Conservation (phyloP, 306 rosid species). For the Acacia crassicarpa region DNA sequence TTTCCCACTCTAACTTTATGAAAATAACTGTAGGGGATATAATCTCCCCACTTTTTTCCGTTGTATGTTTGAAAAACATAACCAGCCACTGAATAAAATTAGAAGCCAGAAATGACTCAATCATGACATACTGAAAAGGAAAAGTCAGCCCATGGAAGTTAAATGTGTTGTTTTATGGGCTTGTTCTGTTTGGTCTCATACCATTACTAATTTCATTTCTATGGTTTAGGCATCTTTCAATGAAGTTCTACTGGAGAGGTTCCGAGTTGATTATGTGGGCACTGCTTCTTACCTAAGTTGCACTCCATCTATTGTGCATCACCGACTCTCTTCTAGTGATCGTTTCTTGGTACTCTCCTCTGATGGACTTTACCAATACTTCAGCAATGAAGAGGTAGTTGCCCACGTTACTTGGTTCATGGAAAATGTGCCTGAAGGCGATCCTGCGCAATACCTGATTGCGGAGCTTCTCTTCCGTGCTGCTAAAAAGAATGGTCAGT, state of each 20-base stretch:
- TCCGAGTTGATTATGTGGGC: slow-evolving; percentile 58
- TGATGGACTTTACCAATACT: slow-evolving; percentile 67
- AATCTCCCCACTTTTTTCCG: not conserved
- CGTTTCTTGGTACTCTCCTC: slow-evolving; percentile 68
- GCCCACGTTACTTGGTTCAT: slow-evolving; percentile 69
- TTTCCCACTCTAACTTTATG: not conserved
- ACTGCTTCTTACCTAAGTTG: slow-evolving; percentile 56
- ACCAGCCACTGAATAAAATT: not conserved
- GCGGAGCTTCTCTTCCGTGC: slow-evolving; percentile 76
- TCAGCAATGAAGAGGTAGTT: slow-evolving; percentile 70
- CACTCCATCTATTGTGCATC: slow-evolving; percentile 54
- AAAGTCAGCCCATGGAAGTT: not conserved
- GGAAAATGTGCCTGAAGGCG: slow-evolving; percentile 70
- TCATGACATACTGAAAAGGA: not conserved
- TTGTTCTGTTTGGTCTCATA: not conserved
- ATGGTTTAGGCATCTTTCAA: slow-evolving; percentile 56
- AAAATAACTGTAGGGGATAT: not conserved
- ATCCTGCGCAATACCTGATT: slow-evolving; percentile 74
- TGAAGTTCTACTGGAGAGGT: slow-evolving; percentile 53
- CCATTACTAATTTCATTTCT: slow-evolving; percentile 6
- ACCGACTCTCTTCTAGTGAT: slow-evolving; percentile 65
- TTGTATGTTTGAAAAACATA: not conserved
- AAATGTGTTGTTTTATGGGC: not conserved
- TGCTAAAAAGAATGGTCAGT: slow-evolving; percentile 67
- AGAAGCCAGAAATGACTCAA: not conserved